These are phyloP conservation scores for Aspergillus sp. DNA, from an alignment of 2,329 filamentous ascomycete species.

Conservation along the genomic window DNA sequence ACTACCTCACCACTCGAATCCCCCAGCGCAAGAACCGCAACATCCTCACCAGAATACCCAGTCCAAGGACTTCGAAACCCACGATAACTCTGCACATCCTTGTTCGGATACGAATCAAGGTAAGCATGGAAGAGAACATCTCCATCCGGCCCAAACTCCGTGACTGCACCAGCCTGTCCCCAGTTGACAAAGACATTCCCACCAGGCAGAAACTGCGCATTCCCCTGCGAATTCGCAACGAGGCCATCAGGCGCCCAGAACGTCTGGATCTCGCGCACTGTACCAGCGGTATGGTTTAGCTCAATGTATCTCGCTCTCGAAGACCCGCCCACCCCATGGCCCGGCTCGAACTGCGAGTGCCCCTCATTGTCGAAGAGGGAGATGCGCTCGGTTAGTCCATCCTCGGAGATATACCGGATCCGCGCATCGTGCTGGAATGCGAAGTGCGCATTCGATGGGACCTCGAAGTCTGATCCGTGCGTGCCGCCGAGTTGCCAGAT, in stretches of 20 bases:
- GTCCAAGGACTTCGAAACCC: slow-evolving; percentile 38
- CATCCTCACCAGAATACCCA: slow-evolving; percentile 29
- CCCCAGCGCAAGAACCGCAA: slow-evolving; percentile 33
- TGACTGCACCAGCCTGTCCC: slow-evolving; percentile 24
- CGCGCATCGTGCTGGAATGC: slow-evolving; percentile 2
- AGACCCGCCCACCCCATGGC: slow-evolving; percentile 19
- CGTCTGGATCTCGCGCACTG: background rate
- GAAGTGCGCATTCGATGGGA: background rate
- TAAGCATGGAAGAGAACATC: slow-evolving; percentile 34
- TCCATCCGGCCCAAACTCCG: slow-evolving; percentile 25
- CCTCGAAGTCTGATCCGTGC: background rate
- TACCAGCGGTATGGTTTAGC: slow-evolving; percentile 38
- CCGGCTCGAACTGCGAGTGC: slow-evolving; percentile 41
- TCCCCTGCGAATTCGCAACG: slow-evolving; percentile 23
- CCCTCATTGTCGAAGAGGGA: slow-evolving; percentile 32
- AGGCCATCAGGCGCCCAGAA: slow-evolving; percentile 20
- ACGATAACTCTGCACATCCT: slow-evolving; percentile 35
- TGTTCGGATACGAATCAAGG: slow-evolving; percentile 19
- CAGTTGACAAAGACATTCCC: slow-evolving; percentile 30
- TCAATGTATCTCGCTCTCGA: slow-evolving; percentile 45
- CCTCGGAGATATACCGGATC: background rate
- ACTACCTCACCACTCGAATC: slow-evolving; percentile 25
- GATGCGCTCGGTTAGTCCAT: slow-evolving; percentile 6
- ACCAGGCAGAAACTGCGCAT: slow-evolving; percentile 26
- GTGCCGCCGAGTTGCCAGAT: slow-evolving; percentile 5